A percentile compares a stretch with the other conserved stretches of the same genome.
Evolutionary conservation across 176 grass and related monocot genomes (phyloP).

Genomic region (Thinopyrum elongatum): DNA sequence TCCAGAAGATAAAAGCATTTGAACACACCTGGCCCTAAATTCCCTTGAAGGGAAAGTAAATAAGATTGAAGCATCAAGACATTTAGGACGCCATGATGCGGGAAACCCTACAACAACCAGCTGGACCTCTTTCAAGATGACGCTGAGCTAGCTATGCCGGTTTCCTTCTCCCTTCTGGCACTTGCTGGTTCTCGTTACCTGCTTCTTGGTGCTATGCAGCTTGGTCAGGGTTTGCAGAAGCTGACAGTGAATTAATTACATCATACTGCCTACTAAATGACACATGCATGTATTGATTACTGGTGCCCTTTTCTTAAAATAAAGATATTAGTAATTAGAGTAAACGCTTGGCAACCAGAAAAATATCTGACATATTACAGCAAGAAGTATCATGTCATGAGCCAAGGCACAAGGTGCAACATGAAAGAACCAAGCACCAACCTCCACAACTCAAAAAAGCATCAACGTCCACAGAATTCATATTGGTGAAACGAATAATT

Average conservation of each 20-base stretch:
- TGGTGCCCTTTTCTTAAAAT: not conserved
- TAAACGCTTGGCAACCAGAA: not conserved
- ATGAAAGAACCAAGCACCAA: not conserved
- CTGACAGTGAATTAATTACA: conserved; percentile 18
- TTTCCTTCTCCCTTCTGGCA: conserved; percentile 34
- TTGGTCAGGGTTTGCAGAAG: conserved; percentile 53
- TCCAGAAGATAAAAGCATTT: too few species aligned
- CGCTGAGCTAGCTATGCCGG: conserved; percentile 44
- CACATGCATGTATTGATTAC: not conserved
- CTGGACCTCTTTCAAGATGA: conserved; percentile 73
- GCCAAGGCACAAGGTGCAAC: not conserved
- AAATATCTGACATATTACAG: not conserved
- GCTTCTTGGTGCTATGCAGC: conserved; percentile 54
- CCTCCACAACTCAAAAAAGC: not conserved
- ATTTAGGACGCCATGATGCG: conserved; percentile 23
- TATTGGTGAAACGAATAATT: not conserved
- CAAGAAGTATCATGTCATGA: conserved; percentile 1
- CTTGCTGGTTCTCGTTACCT: conserved; percentile 53
- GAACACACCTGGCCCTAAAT: too few species aligned
- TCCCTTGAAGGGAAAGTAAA: too few species aligned
- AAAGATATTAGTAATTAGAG: not conserved
- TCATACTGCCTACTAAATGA: not conserved
- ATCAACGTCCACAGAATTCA: not conserved
- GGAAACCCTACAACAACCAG: conserved; percentile 77
- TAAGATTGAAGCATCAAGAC: too few species aligned